Conservation (phyloP, 176 grass and related monocot species). For the Aegilops longissima region DNA sequence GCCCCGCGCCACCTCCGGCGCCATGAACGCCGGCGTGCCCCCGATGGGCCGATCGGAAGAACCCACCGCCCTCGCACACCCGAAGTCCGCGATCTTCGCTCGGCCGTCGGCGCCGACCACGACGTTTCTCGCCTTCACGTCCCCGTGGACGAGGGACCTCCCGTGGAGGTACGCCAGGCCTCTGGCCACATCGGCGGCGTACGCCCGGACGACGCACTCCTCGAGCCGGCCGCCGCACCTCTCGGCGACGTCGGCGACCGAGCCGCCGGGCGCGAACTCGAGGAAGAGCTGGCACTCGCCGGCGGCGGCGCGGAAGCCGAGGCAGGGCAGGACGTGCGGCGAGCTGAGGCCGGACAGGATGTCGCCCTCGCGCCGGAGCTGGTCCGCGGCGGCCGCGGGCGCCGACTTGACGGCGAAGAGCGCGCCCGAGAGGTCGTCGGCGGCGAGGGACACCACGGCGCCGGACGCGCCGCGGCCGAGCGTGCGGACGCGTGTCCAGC, state of each 20-base stretch:
- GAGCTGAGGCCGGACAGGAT: conserved; percentile 59
- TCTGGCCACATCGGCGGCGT: conserved; percentile 47
- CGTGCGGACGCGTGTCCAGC: conserved; percentile 51
- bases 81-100: conserved; percentile 68
- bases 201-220: conserved; percentile 30
- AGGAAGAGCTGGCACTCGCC: conserved; percentile 58
- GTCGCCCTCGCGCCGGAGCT: conserved; percentile 49
- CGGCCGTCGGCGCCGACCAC: conserved; percentile 59
- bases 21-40: conserved; percentile 87
- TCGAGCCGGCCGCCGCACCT: conserved; percentile 25
- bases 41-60: conserved; percentile 16
- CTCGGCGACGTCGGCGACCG: conserved; percentile 47
- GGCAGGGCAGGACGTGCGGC: conserved; percentile 61
- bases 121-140: conserved; percentile 67
- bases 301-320: conserved; percentile 27
- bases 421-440: conserved; percentile 33
- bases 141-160: conserved; percentile 55
- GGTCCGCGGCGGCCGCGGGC: conserved; percentile 5
- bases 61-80: conserved; percentile 39
- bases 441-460: conserved; percentile 43
- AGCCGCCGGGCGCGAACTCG: conserved; percentile 68
- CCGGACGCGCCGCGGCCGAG: conserved; percentile 56
- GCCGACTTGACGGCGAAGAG: conserved; percentile 73
- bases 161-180: conserved; percentile 64
- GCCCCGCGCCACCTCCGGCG: conserved; percentile 72